A percentile compares a stretch with the other conserved stretches of the same genome.
Evolutionary conservation across 2,329 filamentous ascomycete species (phyloP).

Genomic region (Verruconis gallopava): DNA sequence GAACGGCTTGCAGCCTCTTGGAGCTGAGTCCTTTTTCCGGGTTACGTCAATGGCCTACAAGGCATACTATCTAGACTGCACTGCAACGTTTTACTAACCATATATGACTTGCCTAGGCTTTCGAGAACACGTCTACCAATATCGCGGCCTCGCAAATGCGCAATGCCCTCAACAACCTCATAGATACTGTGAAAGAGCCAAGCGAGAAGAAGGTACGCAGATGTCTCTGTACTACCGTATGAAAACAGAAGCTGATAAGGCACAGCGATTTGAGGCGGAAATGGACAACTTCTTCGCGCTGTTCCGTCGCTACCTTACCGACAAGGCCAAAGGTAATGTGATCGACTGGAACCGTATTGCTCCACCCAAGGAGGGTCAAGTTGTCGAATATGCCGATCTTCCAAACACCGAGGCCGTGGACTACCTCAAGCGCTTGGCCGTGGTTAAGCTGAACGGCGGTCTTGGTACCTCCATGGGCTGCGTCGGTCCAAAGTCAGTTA

Average conservation of each 20-base stretch:
- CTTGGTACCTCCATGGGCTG: constrained; percentile 99
- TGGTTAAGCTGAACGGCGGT: constrained; percentile 98
- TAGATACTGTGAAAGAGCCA: constrained; percentile 77
- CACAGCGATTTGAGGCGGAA: constrained; percentile 86
- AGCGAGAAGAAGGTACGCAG: constrained; percentile 58
- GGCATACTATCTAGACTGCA: background rate
- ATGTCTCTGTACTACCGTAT: too few relatives aligned
- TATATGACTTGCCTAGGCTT: constrained; percentile 51
- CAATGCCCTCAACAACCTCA: constrained; percentile 85
- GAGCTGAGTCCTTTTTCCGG: background rate
- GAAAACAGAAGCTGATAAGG: constrained; percentile 10
- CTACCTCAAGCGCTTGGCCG: constrained; percentile 93
- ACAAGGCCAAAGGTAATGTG: constrained; percentile 95
- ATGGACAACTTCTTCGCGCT: constrained; percentile 99
- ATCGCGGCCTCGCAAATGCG: constrained; percentile 98
- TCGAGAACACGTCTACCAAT: constrained; percentile 97
- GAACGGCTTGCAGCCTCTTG: background rate
- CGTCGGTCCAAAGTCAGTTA: constrained; percentile 97
- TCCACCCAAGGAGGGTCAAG: constrained; percentile 83
- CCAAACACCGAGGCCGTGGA: constrained; percentile 80
- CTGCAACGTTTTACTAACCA: constrained; percentile 13
- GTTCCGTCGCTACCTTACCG: constrained; percentile 95
- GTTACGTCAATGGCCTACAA: background rate
- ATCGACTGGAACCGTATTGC: constrained; percentile 96
- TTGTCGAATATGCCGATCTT: constrained; percentile 86